Conservation (phyloP, 2,329 filamentous ascomycete species). For the Paracoccidioides lutzii region DNA sequence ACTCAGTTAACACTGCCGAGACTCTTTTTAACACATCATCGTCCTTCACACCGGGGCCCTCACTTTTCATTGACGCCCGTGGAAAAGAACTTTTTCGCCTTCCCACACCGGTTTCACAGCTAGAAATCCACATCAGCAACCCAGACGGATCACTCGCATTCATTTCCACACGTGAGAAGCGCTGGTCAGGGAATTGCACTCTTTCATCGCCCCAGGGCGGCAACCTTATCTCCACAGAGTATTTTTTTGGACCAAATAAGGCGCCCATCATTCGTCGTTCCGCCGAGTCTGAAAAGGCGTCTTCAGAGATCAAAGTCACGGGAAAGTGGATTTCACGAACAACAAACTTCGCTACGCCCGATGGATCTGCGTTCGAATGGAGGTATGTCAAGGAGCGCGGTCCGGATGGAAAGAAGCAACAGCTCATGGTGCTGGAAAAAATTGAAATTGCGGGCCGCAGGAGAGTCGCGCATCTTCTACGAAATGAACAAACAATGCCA, state of each 20-base stretch:
- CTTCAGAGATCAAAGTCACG: conserved; percentile 19
- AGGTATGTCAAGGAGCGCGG: conserved; percentile 36
- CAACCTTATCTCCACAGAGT: conserved; percentile 40
- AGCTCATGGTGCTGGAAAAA: conserved; percentile 18
- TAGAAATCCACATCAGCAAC: conserved; percentile 24
- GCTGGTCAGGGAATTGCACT: conserved; percentile 39
- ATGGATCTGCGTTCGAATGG: conserved; percentile 43
- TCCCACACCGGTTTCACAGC: conserved; percentile 26
- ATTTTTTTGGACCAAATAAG: conserved; percentile 44
- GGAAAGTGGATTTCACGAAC: conserved; percentile 37
- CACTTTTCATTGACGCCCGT: conserved; percentile 16
- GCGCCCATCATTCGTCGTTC: conserved; percentile 37
- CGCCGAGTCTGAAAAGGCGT: conserved; percentile 13
- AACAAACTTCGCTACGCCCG: conserved; percentile 34
- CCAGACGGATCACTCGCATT: conserved; percentile 35
- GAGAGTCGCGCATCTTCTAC: conserved; percentile 28
- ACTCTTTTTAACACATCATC: background rate
- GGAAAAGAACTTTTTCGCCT: conserved; percentile 20
- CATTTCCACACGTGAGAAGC: conserved; percentile 38
- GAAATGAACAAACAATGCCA: conserved; percentile 30
- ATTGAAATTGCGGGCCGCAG: conserved; percentile 1
- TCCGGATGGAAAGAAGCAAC: conserved; percentile 15
- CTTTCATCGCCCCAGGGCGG: conserved; percentile 28
- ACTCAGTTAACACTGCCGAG: conserved; percentile 4
- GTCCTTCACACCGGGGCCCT: conserved; percentile 6